Evolutionary conservation across 2,329 filamentous ascomycete genomes (phyloP).

Genomic region (Xylariaceae sp.): DNA sequence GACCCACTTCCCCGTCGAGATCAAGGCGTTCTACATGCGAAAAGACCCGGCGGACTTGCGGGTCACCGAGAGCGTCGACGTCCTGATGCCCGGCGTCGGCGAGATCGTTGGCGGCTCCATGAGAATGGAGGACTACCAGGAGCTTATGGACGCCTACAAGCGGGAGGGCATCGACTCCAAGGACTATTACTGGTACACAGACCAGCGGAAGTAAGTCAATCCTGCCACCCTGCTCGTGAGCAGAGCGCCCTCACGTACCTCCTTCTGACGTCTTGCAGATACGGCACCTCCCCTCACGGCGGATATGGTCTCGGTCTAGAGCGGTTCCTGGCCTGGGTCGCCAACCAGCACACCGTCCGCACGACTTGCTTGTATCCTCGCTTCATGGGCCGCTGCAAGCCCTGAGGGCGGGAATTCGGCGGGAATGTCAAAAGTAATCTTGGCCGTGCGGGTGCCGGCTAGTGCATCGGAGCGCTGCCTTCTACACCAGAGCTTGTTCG

Average conservation of each 20-base stretch:
- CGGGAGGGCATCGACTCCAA: conserved; percentile 76
- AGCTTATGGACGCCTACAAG: conserved; percentile 82
- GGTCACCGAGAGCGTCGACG: conserved; percentile 89
- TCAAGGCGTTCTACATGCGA: conserved; percentile 99
- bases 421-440: too few species aligned
- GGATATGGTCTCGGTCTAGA: conserved; percentile 91
- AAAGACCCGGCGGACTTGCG: conserved; percentile 70
- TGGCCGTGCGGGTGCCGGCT: too few species aligned
- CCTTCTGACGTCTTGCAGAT: conserved; percentile 42
- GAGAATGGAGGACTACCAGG: conserved; percentile 88
- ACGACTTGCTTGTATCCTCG: conserved; percentile 69
- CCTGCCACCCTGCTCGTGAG: too few species aligned
- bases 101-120: conserved; percentile 96
- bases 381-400: conserved; percentile 75
- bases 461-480: too few species aligned
- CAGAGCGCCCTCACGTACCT: too few species aligned
- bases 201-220: conserved; percentile 77
- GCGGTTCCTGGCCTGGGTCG: conserved; percentile 61
- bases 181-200: conserved; percentile 97
- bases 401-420: too few species aligned
- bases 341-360: conserved; percentile 56
- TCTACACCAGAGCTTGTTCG: too few species aligned
- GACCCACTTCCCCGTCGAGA: conserved; percentile 93
- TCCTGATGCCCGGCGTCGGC: conserved; percentile 82
- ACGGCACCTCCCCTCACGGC: conserved; percentile 85